Base-by-base conservation (phyloP, 2,329 filamentous ascomycete species). In the Colletotrichum lini region DNA sequence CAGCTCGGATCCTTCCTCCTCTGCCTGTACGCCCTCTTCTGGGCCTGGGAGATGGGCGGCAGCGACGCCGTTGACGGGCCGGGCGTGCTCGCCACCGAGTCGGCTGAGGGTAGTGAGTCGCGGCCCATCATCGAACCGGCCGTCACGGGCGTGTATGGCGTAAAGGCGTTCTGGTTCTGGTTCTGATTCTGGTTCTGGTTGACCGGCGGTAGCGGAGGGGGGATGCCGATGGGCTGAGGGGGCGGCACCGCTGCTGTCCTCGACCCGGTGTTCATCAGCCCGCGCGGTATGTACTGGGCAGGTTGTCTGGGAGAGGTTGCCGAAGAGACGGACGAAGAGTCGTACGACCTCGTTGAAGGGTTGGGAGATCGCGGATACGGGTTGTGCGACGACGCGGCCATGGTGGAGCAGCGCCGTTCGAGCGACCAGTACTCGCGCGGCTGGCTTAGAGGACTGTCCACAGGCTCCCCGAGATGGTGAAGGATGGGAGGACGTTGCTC, bases 1-100 rank as follows among this genome's bases (percentile, higher is more conserved):
- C 96, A 99, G 78, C 95, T 98, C 1, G 96, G 96, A 77, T 99
- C 96, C 80, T 99, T 99, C 76, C 96, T 90, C 75, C 96, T 88
- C 81, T 99, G 96, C 30, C 96, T 91, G 84, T 98, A 99, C 3
- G 96, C 96, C 79, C 96, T 88, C 82, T 98, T 98, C 81, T 97
- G 94, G 42, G 93, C 89, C 75, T 93, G 92, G 75, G 75, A 77
- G 76, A 61, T 77, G 71, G 60, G 77, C 62, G 77, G 82, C 56
- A 79, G 76, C 72, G 77, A 78, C 35, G 81, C 81, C 75, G 77
- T 81, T 52, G 82, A 81, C 30, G 81, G 80, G 49, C 85, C 86
- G 38, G 88, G 89, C 18, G 88, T 90, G 77, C 86, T 87, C 74
- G 83, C 82, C 66, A 86, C 85, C 67, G 89, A 90, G 67, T 90